Percentiles rank a stretch among this genome's conserved stretches.
Conservation (phyloP, 441 rosid species). For the Bocquillonia castaneifolia region DNA sequence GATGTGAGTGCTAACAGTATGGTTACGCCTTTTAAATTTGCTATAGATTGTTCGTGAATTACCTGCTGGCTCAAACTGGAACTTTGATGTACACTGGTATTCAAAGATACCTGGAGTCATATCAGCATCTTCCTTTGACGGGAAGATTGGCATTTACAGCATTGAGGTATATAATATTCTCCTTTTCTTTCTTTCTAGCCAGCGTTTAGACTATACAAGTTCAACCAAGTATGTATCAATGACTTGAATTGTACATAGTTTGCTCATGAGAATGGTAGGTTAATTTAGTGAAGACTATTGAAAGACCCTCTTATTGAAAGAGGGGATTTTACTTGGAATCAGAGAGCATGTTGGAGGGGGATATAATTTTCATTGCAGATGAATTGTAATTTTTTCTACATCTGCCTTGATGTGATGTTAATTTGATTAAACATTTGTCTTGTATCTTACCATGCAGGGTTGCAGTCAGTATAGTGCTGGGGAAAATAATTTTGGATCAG, state of each 20-base stretch:
- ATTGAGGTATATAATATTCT: slow-evolving; percentile 59
- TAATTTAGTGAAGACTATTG: neutral
- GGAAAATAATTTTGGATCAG: slow-evolving; percentile 58
- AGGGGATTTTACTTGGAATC: neutral
- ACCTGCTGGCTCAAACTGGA: slow-evolving; percentile 97
- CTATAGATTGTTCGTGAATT: slow-evolving; percentile 83
- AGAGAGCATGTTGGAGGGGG: neutral
- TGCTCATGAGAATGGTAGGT: neutral
- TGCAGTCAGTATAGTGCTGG: slow-evolving; percentile 63
- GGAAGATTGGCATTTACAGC: slow-evolving; percentile 88
- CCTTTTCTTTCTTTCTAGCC: neutral
- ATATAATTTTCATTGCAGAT: neutral
- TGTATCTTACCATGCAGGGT: slow-evolving; percentile 52
- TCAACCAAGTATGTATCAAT: neutral
- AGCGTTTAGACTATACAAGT: neutral
- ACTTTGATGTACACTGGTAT: slow-evolving; percentile 99
- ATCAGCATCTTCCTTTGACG: slow-evolving; percentile 97
- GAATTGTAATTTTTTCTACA: neutral
- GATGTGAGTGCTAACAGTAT: neutral
- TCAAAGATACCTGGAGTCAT: slow-evolving; percentile 93
- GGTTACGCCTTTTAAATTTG: slow-evolving; percentile 12
- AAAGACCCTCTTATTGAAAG: neutral
- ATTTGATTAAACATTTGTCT: slow-evolving; percentile 1
- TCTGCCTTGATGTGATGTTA: neutral
- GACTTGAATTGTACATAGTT: neutral